These are phyloP conservation scores for Pythium graminicola DNA, from an alignment of 352 stramenopile species.

Conservation along the genomic window DNA sequence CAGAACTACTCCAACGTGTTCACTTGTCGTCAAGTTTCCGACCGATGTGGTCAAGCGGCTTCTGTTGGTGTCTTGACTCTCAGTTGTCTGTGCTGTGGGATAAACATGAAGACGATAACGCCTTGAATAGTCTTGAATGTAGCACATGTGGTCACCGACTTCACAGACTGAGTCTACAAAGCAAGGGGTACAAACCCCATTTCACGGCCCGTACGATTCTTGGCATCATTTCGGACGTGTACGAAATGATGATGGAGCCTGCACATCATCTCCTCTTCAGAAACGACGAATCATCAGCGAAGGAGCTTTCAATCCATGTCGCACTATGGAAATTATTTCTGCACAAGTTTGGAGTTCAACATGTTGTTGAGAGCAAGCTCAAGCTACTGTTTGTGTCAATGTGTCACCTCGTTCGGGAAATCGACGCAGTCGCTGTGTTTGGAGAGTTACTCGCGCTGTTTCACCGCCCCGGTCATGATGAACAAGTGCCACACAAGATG, in stretches of 20 bases:
- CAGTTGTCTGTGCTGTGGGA: constrained; percentile 13
- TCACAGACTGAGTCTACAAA: constrained; percentile 32
- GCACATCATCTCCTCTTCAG: constrained; percentile 44
- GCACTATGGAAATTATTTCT: constrained; percentile 42
- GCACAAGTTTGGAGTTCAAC: constrained; percentile 42
- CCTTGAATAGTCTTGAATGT: constrained; percentile 1
- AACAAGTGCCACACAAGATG: constrained; percentile 39
- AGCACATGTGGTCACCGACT: neutral
- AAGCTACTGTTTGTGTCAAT: constrained; percentile 59
- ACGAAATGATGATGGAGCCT: constrained; percentile 31
- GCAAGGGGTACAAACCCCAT: constrained; percentile 32
- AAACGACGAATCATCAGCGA: constrained; percentile 10
- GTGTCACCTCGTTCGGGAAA: constrained; percentile 40
- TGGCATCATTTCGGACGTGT: constrained; percentile 48
- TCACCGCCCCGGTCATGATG: constrained; percentile 19
- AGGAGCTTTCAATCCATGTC: constrained; percentile 35
- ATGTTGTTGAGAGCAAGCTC: constrained; percentile 49
- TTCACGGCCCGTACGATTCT: constrained; percentile 51
- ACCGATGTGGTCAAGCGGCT: constrained; percentile 44
- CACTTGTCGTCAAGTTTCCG: constrained; percentile 39
- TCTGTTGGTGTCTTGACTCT: constrained; percentile 50
- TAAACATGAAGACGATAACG: neutral
- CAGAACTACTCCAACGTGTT: constrained; percentile 29
- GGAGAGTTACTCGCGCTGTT: constrained; percentile 58
- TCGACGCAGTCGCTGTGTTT: constrained; percentile 61